A percentile compares a stretch with the other conserved stretches of the same genome.
Evolutionary conservation across 2,329 filamentous ascomycete genomes (phyloP).

Genomic region (Gnomoniopsis smithogilvyi): DNA sequence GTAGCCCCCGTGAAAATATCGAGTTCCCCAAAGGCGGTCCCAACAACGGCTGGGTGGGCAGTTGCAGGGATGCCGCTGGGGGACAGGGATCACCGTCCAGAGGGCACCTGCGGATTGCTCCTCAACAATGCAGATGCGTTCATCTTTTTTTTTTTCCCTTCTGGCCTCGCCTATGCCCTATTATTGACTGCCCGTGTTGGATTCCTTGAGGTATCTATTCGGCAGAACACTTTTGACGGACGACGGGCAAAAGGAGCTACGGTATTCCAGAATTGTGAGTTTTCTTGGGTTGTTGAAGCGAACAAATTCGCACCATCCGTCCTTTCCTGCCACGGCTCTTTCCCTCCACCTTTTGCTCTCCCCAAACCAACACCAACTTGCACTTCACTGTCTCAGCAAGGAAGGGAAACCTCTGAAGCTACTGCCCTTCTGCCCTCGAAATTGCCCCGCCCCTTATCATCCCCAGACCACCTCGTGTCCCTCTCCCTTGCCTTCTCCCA

Average conservation of each 20-base stretch:
- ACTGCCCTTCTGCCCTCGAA: neutral
- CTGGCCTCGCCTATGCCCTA: no score
- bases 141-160: slow-evolving; percentile 5
- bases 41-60: slow-evolving; percentile 6
- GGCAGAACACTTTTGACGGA: neutral
- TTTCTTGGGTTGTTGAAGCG: neutral
- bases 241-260: neutral
- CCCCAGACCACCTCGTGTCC: neutral
- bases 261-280: neutral
- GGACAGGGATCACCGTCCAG: neutral
- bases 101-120: neutral
- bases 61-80: slow-evolving; percentile 2
- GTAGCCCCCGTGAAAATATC: slow-evolving; percentile 8
- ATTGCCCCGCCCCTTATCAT: slow-evolving; percentile 5
- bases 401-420: neutral
- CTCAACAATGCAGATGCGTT: slow-evolving; percentile 11
- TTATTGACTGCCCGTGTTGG: neutral
- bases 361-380: neutral
- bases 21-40: slow-evolving; percentile 3
- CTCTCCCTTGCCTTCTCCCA: neutral
- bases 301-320: neutral
- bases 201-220: neutral
- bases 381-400: neutral
- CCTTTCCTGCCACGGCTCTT: neutral
- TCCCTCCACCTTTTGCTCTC: neutral